Conservation (phyloP, 805 yeast genomes). For the Blastobotrys parvus region DNA sequence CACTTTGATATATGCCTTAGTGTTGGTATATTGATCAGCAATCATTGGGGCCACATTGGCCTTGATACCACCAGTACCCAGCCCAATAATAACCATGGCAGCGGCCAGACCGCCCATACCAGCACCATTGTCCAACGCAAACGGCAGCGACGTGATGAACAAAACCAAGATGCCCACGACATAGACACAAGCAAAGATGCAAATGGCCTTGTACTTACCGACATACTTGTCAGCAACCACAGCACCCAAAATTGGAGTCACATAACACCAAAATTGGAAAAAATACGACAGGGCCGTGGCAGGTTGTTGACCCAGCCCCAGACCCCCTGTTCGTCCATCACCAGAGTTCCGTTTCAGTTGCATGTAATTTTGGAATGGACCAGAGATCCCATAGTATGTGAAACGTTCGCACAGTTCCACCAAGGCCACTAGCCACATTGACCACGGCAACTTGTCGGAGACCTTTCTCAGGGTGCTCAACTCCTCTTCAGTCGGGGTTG, state of each 20-base stretch:
- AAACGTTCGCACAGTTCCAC: slow-evolving; percentile 79
- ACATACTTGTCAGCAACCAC: slow-evolving; percentile 64
- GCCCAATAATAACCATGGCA: slow-evolving; percentile 53
- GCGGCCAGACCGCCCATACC: slow-evolving; percentile 57
- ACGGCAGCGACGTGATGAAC: slow-evolving; percentile 62
- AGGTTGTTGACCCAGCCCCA: slow-evolving; percentile 49
- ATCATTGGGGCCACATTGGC: slow-evolving; percentile 67
- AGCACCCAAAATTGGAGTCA: slow-evolving; percentile 73
- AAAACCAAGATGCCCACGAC: slow-evolving; percentile 54
- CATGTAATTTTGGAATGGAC: slow-evolving; percentile 75
- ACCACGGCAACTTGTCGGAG: slow-evolving; percentile 41
- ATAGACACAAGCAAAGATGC: slow-evolving; percentile 51
- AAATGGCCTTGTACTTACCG: slow-evolving; percentile 66
- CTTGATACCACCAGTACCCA: slow-evolving; percentile 78
- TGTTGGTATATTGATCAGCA: slow-evolving; percentile 63
- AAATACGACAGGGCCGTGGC: slow-evolving; percentile 69
- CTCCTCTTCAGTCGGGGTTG: slow-evolving; percentile 45
- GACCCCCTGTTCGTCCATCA: slow-evolving; percentile 36
- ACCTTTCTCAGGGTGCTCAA: slow-evolving; percentile 44
- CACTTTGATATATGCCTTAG: slow-evolving; percentile 49
- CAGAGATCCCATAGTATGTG: slow-evolving; percentile 69
- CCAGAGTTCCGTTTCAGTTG: slow-evolving; percentile 29
- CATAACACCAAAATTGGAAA: slow-evolving; percentile 75
- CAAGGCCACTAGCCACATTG: slow-evolving; percentile 55
- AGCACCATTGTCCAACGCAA: slow-evolving; percentile 40